Conservation (phyloP, 2,329 filamentous ascomycete genomes). For the Colletotrichum sidae region DNA sequence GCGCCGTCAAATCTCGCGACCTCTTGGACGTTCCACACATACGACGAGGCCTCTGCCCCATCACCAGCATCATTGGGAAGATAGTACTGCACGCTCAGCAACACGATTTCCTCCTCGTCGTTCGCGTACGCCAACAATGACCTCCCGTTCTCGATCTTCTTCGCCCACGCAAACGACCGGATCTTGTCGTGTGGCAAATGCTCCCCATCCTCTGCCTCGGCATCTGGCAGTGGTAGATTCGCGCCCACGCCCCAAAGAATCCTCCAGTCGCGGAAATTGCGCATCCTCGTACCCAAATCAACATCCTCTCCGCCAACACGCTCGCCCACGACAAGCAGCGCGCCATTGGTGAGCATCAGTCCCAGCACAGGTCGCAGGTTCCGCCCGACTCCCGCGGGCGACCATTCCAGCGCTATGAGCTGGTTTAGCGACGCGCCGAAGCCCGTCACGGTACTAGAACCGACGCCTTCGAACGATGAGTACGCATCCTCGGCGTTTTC, state of each 20-base stretch:
- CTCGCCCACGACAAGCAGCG: conserved; percentile 65
- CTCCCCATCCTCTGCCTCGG: conserved; percentile 44
- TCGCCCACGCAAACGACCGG: conserved; percentile 65
- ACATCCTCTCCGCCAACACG: conserved; percentile 40
- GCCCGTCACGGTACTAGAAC: conserved; percentile 58
- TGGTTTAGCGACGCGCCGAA: conserved; percentile 66
- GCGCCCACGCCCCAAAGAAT: conserved; percentile 68
- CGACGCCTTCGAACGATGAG: conserved; percentile 52
- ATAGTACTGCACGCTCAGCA: conserved; percentile 61
- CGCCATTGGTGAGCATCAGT: conserved; percentile 62
- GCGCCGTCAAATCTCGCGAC: conserved; percentile 59
- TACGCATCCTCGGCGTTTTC: conserved; percentile 41
- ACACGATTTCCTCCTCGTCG: conserved; percentile 60
- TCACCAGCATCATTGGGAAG: conserved; percentile 54
- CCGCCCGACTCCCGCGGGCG: conserved; percentile 66
- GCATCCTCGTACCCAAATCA: conserved; percentile 46
- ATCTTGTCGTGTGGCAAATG: conserved; percentile 47
- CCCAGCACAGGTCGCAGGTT: conserved; percentile 64
- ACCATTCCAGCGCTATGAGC: conserved; percentile 66
- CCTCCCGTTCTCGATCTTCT: conserved; percentile 52
- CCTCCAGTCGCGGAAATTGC: conserved; percentile 62
- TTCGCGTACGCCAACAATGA: conserved; percentile 64
- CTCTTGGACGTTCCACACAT: conserved; percentile 63
- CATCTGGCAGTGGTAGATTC: conserved; percentile 60
- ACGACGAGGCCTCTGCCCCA: conserved; percentile 59